Conservation (phyloP, 2,329 filamentous ascomycete genomes). For the Phyllosticta citrichinensis region DNA sequence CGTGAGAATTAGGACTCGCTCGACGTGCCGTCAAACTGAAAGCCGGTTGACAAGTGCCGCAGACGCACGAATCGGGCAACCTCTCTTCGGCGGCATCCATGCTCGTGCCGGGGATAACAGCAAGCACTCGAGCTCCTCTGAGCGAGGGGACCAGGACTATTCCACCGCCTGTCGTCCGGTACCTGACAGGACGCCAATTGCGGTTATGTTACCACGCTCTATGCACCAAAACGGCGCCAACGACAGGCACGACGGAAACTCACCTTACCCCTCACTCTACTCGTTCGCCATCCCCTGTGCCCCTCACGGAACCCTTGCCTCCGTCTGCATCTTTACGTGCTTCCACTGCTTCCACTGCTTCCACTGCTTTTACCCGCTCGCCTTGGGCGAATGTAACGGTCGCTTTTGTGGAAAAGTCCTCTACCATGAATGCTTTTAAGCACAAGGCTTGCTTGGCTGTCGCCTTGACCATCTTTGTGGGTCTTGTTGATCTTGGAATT, state of each 20-base stretch:
- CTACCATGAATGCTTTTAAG: background rate
- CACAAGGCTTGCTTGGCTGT: background rate
- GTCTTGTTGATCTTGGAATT: background rate
- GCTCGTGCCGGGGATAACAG: too few species aligned
- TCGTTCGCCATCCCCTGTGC: background rate
- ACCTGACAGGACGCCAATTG: background rate
- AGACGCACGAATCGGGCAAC: too few species aligned
- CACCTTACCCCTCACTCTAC: background rate
- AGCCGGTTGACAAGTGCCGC: too few species aligned
- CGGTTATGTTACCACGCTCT: background rate
- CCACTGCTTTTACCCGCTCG: background rate
- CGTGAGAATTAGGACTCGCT: too few species aligned
- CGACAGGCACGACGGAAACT: background rate
- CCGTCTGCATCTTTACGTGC: background rate
- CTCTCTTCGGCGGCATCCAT: too few species aligned
- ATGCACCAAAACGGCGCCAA: background rate
- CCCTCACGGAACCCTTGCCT: background rate
- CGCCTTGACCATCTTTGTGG: background rate
- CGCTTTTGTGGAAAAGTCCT: background rate
- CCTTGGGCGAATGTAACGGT: background rate
- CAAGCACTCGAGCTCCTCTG: too few species aligned
- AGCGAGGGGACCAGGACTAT: background rate
- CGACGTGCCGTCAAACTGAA: too few species aligned
- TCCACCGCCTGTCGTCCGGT: background rate
- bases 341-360: background rate